phyloP scores from a whole-genome alignment of 2,329 filamentous ascomycete genomes.

The Penicillium brasilianum region DNA sequence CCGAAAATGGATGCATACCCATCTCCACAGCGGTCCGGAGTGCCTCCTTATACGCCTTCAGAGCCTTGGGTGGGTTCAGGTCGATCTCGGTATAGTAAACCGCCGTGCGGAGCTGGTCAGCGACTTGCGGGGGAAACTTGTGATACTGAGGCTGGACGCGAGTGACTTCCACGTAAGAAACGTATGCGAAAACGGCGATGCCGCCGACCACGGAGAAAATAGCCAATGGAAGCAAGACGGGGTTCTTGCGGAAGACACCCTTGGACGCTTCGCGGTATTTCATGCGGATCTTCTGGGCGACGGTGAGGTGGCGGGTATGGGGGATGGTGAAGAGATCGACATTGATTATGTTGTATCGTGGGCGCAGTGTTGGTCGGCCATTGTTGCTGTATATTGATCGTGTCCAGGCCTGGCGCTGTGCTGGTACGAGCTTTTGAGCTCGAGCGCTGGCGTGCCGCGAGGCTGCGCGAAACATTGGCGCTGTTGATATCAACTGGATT shows the following conservation, averaged over 20 bases:
- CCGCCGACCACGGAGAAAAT: slow-evolving; percentile 46
- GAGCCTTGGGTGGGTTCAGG: slow-evolving; percentile 74
- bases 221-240: slow-evolving; percentile 48
- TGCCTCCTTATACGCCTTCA: slow-evolving; percentile 83
- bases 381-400: slow-evolving; percentile 31
- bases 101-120: slow-evolving; percentile 73
- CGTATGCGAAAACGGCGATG: slow-evolving; percentile 44
- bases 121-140: slow-evolving; percentile 52
- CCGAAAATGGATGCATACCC: slow-evolving; percentile 84
- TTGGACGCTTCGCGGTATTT: slow-evolving; percentile 44
- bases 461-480: slow-evolving; percentile 35
- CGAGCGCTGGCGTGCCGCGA: slow-evolving; percentile 38
- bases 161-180: slow-evolving; percentile 51
- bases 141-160: slow-evolving; percentile 48
- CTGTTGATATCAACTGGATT: background rate
- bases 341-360: slow-evolving; percentile 12
- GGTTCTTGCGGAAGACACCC: slow-evolving; percentile 51
- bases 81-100: slow-evolving; percentile 83
- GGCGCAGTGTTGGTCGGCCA: slow-evolving; percentile 22
- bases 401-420: slow-evolving; percentile 23
- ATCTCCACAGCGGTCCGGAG: slow-evolving; percentile 73
- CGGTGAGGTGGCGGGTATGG: slow-evolving; percentile 31
- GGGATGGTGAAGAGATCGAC: background rate
- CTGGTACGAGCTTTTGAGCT: slow-evolving; percentile 25
- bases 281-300: slow-evolving; percentile 38